Evolutionary conservation across 176 grass and related monocot genomes (phyloP).

Genomic region (Olyra latifolia): DNA sequence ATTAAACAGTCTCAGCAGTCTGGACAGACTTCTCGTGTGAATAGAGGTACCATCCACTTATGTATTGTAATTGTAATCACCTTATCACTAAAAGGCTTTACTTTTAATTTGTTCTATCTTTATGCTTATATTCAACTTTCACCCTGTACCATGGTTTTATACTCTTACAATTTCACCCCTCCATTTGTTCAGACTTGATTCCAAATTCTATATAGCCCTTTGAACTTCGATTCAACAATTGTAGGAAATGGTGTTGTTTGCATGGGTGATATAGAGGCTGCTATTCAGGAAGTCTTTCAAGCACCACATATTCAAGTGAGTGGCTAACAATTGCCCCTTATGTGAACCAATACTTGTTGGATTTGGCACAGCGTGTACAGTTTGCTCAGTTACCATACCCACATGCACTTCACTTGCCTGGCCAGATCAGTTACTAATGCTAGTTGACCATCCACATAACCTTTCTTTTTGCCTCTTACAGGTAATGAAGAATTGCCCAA

Average conservation of each 20-base stretch:
- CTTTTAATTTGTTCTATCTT: constrained; percentile 21
- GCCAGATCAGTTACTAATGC: constrained; percentile 2
- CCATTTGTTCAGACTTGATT: constrained; percentile 8
- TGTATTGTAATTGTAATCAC: neutral
- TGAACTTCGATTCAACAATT: constrained; percentile 29
- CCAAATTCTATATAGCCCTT: neutral
- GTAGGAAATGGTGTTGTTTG: constrained; percentile 67
- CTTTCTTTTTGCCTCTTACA: constrained; percentile 35
- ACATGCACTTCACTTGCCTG: neutral
- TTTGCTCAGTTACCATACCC: neutral
- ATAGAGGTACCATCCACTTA: constrained; percentile 37
- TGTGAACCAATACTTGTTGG: neutral
- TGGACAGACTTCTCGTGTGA: constrained; percentile 30
- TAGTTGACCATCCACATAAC: constrained; percentile 8
- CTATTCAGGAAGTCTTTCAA: constrained; percentile 96
- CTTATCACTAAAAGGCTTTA: neutral
- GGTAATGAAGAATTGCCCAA: constrained; percentile 93
- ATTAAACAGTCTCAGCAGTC: constrained; percentile 55
- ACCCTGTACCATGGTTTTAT: constrained; percentile 1
- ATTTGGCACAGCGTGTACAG: neutral
- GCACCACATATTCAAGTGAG: constrained; percentile 97
- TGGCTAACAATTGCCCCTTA: constrained; percentile 11
- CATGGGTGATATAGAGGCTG: constrained; percentile 86
- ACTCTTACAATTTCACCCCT: neutral
- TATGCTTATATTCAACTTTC: constrained; percentile 7